These are phyloP conservation scores for Alternaria atra DNA, from an alignment of 2,329 filamentous ascomycete species.

Conservation along the genomic window DNA sequence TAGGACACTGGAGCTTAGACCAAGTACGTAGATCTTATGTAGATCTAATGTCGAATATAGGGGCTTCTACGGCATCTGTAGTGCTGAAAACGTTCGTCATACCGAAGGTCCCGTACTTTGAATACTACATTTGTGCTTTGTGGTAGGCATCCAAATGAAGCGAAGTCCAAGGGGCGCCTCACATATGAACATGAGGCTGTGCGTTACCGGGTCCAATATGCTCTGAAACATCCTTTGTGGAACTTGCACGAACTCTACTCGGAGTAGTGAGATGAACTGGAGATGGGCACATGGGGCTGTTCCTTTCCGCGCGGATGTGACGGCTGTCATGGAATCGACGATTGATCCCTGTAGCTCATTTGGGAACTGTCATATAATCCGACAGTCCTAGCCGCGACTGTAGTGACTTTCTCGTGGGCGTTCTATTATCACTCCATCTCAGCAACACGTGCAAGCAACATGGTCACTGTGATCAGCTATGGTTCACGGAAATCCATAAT, in stretches of 20 bases:
- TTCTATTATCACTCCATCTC: background rate
- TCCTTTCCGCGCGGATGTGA: background rate
- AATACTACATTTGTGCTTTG: background rate
- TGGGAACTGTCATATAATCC: background rate
- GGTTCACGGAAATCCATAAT: background rate
- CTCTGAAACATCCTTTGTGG: background rate
- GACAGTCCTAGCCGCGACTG: background rate
- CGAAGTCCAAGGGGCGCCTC: background rate
- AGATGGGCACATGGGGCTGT: background rate
- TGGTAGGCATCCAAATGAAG: background rate
- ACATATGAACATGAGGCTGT: background rate
- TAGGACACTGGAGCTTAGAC: conserved; percentile 31
- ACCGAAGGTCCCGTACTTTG: background rate
- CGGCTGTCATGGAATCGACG: background rate
- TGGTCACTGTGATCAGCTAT: background rate
- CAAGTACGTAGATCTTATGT: conserved; percentile 15
- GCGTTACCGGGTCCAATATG: background rate
- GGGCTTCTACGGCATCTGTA: background rate
- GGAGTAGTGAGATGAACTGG: background rate
- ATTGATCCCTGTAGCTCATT: background rate
- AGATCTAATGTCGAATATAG: background rate
- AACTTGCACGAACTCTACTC: background rate
- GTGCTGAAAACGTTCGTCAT: conserved; percentile 3
- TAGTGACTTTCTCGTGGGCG: background rate
- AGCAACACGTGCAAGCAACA: background rate